Base-by-base conservation (phyloP, 352 stramenopile genomes). In the Salisapilia sapeloensis region DNA sequence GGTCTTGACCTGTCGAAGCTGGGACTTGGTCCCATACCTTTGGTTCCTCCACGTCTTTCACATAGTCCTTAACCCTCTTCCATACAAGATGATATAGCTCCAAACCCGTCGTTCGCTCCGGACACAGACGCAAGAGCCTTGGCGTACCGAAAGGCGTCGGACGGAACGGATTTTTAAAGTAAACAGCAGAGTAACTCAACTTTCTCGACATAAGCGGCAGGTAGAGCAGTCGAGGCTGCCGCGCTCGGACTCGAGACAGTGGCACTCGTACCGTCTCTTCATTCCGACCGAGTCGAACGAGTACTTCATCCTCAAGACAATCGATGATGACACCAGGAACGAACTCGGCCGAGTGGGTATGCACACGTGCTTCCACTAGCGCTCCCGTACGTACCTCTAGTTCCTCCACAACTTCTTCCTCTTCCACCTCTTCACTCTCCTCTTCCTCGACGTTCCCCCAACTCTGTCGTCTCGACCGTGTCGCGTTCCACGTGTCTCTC, bases 111-210 rank as follows among this genome's bases (percentile, higher is more conserved):
- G 72, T 87, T 24, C 65, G 53, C 29, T 89, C 66, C n/a, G 76
- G 76, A 11, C 72, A 87, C 10, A 91, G 53, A 2, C 76, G 70
- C n/a, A 84, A 51, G n/a, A 91, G 60, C 35, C 85, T 85, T 16
- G 76, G 74, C n/a, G 66, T 69, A 0, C 76, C 70, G 28, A 91
- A 91, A n/a, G 76, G 72, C 17, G 77, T 62, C 2, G 76, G 76
- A 0, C 72, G 65, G 52, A 91, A 91, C 10, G 76, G 76, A 35
- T 91, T 91, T 44, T 91, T 91, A 35, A 84, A 91, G 37, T 91
- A 91, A 33, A 89, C 53, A 4, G 72, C 69, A 20, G 72, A 87
- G 48, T 91, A 91, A 26, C 67, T 84, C 32, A 91, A 53, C 39
- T 91, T 91, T 24, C 76, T 70, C 22, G 64, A 85, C 30, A 91